These are phyloP conservation scores for Clarkia xantiana DNA, from an alignment of 345 rosid species.

Conservation along the genomic window DNA sequence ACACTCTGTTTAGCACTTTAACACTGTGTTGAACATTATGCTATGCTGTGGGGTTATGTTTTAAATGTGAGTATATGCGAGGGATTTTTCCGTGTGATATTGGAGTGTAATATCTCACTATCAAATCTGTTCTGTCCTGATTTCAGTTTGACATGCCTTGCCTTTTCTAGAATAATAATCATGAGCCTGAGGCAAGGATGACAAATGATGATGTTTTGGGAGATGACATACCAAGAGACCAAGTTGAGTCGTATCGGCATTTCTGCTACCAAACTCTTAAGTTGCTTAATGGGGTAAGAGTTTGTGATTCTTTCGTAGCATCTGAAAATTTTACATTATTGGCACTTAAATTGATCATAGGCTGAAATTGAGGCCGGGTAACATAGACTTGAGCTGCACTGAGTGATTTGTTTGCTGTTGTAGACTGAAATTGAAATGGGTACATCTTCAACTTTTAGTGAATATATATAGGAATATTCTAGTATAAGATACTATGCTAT, in stretches of 20 bases:
- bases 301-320: neutral
- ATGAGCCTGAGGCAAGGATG: slow-evolving; percentile 38
- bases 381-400: too few species aligned
- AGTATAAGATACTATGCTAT: too few species aligned
- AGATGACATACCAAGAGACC: slow-evolving; percentile 85
- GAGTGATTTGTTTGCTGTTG: too few species aligned
- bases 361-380: too few species aligned
- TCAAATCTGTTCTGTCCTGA: slow-evolving; percentile 4
- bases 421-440: too few species aligned
- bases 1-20: too few species aligned
- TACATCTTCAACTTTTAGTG: too few species aligned
- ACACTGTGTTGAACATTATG: too few species aligned
- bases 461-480: too few species aligned
- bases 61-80: neutral
- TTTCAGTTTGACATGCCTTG: neutral
- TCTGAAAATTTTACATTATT: too few species aligned
- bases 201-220: slow-evolving; percentile 94
- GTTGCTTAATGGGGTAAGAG: slow-evolving; percentile 45
- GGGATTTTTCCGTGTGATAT: too few species aligned
- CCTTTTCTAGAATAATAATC: slow-evolving; percentile 39
- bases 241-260: slow-evolving; percentile 38
- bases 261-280: slow-evolving; percentile 63
- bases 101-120: neutral
- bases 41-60: neutral
- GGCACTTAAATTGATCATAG: too few species aligned